Evolutionary conservation across 1,139 yeast genomes (phyloP), one percentile per base, ranked within the genome.

Genomic region (Arxiozyma telluris): DNA sequence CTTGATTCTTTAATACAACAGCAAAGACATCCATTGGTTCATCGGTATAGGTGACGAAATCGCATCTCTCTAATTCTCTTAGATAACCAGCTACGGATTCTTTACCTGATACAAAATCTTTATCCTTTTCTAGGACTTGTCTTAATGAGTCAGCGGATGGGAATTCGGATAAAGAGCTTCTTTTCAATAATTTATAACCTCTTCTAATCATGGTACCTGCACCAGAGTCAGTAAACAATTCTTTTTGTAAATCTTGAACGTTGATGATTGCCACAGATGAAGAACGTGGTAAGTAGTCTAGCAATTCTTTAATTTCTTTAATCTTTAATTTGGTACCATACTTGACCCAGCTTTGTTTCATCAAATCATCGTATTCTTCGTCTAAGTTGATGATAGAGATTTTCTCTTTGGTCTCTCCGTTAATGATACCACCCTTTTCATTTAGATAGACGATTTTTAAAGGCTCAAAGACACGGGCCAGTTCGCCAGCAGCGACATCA

Each of bases 121-220:
- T 80, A 67, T 88, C 96, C 69, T 90, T 80, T 65, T 82, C 80
- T 57, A 91, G 77, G 22, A 93, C 94, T 51, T 77, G 71, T 73
- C 96, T 80, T 63, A 91, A 79, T 54, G 82, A 75, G 67, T 88
- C 96, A 64, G 86, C 80, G 44, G 87, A 79, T 38, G 73, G 67
- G 68, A 91, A 89, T 57, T 88, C 93, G 52, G 76, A 74, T 57
- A 89, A 75, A 47, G 85, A 79, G 61, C 79, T 77, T 69, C 88
- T 81, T 64, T 84, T 84, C 55, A 85, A 73, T 61, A 93, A 79
- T 73, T 89, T 89, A 75, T 93, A 89, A 58, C 99, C 99, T 72
- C 98, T 83, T 79, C 98, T 86, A 65, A 93, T 90, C 75, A 93
- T 79, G 52, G 99, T 93, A 67, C 99, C 99, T 49, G 98, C 99